A percentile compares a stretch with the other conserved stretches of the same genome.
Evolutionary conservation across 768 basidiomycete species (phyloP).

Genomic region (Mycena rebaudengoi): DNA sequence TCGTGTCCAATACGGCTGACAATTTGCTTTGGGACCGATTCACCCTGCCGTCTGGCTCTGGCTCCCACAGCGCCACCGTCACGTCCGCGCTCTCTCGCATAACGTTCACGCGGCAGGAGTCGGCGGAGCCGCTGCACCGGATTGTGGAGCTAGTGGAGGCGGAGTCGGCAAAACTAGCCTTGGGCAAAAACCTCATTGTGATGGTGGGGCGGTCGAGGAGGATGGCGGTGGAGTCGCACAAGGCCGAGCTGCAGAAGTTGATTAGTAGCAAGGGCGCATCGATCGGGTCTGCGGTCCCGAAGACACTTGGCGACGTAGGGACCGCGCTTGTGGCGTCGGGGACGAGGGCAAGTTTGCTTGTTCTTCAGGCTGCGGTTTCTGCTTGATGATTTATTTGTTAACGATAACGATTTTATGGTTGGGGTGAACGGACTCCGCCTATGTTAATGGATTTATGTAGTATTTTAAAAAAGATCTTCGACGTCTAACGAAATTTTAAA

Average conservation of each 20-base stretch:
- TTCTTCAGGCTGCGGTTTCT: constrained; percentile 57
- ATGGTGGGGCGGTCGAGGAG: constrained; percentile 79
- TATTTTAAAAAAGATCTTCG: no score
- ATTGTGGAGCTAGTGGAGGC: constrained; percentile 55
- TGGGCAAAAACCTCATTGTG: constrained; percentile 64
- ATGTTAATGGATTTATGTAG: no score
- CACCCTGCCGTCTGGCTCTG: constrained; percentile 42
- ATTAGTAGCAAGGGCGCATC: constrained; percentile 48
- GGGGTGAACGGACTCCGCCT: no score
- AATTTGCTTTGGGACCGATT: constrained; percentile 78
- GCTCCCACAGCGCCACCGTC: constrained; percentile 36
- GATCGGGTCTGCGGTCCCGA: constrained; percentile 65
- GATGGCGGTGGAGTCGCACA: constrained; percentile 67
- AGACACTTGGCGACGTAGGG: constrained; percentile 81
- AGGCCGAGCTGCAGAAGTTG: constrained; percentile 64
- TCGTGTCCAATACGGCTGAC: constrained; percentile 87
- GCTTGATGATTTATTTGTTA: background rate
- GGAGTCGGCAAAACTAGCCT: constrained; percentile 34
- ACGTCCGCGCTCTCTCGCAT: constrained; percentile 67
- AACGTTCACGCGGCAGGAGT: constrained; percentile 59
- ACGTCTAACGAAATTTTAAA: no score
- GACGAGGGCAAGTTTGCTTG: constrained; percentile 57
- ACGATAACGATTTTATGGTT: no score
- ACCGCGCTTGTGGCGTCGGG: constrained; percentile 70
- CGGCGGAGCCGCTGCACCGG: constrained; percentile 64